Evolutionary conservation across 495 filamentous ascomycete genomes (phyloP).

Genomic region (Talaromyces proteolyticus): DNA sequence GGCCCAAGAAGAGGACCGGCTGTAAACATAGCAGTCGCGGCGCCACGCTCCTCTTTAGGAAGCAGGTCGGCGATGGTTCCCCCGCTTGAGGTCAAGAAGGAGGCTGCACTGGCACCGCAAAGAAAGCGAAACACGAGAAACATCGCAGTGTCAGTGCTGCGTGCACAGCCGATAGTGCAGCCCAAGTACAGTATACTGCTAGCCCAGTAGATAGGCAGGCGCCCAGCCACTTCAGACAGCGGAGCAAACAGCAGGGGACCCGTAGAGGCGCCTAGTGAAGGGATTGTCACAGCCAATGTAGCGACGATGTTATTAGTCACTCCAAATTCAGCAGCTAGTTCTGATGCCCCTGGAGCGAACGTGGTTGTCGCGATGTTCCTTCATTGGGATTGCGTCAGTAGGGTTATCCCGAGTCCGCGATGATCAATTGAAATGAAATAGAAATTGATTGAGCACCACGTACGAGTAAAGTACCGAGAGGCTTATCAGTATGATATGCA

Average conservation of each 20-base stretch:
- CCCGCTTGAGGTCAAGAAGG: slow-evolving; percentile 35
- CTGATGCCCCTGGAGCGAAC: slow-evolving; percentile 24
- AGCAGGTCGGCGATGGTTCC: slow-evolving; percentile 43
- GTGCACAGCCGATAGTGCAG: slow-evolving; percentile 26
- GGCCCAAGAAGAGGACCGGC: slow-evolving; percentile 34
- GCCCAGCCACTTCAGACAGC: slow-evolving; percentile 49
- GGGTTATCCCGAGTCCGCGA: no score
- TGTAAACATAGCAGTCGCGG: slow-evolving; percentile 38
- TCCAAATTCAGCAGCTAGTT: slow-evolving; percentile 22
- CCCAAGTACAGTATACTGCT: slow-evolving; percentile 31
- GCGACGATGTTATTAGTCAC: slow-evolving; percentile 10
- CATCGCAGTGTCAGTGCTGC: slow-evolving; percentile 30
- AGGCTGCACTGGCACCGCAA: slow-evolving; percentile 29
- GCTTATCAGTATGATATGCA: slow-evolving; percentile 34
- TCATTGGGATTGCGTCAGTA: no score
- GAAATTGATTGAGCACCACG: slow-evolving; percentile 11
- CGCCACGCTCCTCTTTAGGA: slow-evolving; percentile 34
- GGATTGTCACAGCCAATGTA: slow-evolving; percentile 19
- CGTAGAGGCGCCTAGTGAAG: slow-evolving; percentile 37
- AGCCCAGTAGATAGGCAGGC: slow-evolving; percentile 31
- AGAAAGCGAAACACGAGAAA: slow-evolving; percentile 42
- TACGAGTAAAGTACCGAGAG: slow-evolving; percentile 40
- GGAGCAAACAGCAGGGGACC: slow-evolving; percentile 49
- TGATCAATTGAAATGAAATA: neutral
- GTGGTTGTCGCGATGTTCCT: slow-evolving; percentile 16